Evolutionary conservation across 1,284 basidiomycete species (phyloP).

Genomic region (Xerocomus cyaneibrunnescens): DNA sequence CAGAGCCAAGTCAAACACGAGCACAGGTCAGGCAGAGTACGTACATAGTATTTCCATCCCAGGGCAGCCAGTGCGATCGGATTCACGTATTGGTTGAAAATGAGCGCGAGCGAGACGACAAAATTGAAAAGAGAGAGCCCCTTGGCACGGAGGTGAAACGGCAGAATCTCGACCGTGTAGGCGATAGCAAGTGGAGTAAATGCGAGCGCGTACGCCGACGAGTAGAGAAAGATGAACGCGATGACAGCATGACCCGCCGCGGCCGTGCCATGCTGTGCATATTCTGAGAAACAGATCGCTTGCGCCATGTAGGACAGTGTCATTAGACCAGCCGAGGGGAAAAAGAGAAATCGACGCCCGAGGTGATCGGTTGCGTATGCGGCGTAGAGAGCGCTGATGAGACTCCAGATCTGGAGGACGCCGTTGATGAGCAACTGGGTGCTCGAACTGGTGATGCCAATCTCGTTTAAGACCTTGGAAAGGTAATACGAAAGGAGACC

Average conservation of each 20-base stretch:
- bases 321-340: constrained; percentile 68
- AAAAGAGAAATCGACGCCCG: constrained; percentile 65
- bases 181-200: constrained; percentile 74
- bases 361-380: constrained; percentile 57
- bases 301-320: constrained; percentile 66
- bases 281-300: constrained; percentile 69
- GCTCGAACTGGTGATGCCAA: constrained; percentile 65
- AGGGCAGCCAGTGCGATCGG: constrained; percentile 63
- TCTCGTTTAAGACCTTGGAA: constrained; percentile 64
- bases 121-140: constrained; percentile 75
- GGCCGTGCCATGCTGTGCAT: constrained; percentile 42
- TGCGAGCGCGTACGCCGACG: constrained; percentile 67
- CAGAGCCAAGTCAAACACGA: no score
- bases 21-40: no score
- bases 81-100: constrained; percentile 83
- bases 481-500: constrained; percentile 78
- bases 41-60: constrained; percentile 65
- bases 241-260: constrained; percentile 66
- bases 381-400: no score
- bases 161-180: constrained; percentile 75
- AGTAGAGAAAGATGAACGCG: constrained; percentile 77
- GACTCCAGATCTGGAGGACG: no score
- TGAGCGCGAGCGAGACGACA: constrained; percentile 60
- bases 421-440: constrained; percentile 71
- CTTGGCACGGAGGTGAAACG: constrained; percentile 72